Conservation (phyloP, 2,329 filamentous ascomycete genomes). For the Fusarium euwallaceae region DNA sequence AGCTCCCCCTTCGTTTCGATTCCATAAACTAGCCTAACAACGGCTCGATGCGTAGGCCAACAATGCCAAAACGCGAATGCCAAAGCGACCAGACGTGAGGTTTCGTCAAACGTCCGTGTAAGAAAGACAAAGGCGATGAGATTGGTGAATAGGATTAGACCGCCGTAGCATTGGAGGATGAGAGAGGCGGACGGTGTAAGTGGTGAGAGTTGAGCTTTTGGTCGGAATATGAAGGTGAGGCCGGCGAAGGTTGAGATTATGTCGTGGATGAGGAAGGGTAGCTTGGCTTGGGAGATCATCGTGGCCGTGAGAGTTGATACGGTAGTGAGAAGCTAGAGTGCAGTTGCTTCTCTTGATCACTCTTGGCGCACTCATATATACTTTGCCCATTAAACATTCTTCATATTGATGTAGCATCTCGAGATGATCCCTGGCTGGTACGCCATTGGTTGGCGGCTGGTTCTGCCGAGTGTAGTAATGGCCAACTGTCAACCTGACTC, state of each 20-base stretch:
- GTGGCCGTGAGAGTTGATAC: neutral
- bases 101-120: constrained; percentile 46
- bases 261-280: constrained; percentile 53
- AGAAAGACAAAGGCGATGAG: constrained; percentile 57
- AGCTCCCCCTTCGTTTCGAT: neutral
- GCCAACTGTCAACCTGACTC: neutral
- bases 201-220: constrained; percentile 56
- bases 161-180: constrained; percentile 62
- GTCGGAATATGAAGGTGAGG: constrained; percentile 58
- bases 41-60: constrained; percentile 55
- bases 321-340: neutral
- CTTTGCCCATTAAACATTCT: neutral
- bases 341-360: neutral
- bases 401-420: neutral
- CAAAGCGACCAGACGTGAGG: constrained; percentile 51
- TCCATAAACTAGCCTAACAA: constrained; percentile 50
- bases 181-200: constrained; percentile 53
- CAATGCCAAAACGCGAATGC: constrained; percentile 62
- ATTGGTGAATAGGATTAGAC: constrained; percentile 59
- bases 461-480: neutral
- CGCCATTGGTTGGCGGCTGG: neutral
- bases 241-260: constrained; percentile 57
- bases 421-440: neutral
- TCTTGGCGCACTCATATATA: neutral
- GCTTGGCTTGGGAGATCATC: neutral